These are phyloP conservation scores for Candida morakotiae DNA, from an alignment of 805 yeast genomes.

Conservation along the genomic window DNA sequence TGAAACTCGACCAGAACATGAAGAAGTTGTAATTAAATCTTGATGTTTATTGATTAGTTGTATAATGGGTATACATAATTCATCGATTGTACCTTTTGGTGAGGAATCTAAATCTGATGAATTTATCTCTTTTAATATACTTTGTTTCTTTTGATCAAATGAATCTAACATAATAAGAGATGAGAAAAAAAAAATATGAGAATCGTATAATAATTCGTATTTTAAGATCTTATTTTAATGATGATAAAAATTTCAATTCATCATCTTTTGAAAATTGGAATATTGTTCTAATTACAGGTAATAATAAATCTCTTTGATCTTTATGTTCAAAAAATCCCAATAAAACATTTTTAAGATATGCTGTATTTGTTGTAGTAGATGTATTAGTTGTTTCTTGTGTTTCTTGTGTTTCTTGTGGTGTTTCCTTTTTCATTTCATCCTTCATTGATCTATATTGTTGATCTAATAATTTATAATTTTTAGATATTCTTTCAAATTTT, in stretches of 20 bases:
- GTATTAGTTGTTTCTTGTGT: not conserved
- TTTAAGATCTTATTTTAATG: slow-evolving; percentile 35
- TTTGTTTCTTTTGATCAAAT: slow-evolving; percentile 62
- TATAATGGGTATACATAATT: slow-evolving; percentile 67
- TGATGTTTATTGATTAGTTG: slow-evolving; percentile 56
- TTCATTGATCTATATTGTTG: slow-evolving; percentile 48
- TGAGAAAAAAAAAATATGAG: not conserved
- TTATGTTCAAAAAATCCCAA: slow-evolving; percentile 86
- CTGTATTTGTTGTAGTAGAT: slow-evolving; percentile 29
- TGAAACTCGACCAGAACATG: slow-evolving; percentile 84
- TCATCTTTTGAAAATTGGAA: slow-evolving; percentile 68
- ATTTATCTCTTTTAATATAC: slow-evolving; percentile 51
- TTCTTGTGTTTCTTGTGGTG: not conserved
- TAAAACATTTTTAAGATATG: slow-evolving; percentile 85
- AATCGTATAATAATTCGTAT: no score
- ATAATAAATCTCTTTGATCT: slow-evolving; percentile 81
- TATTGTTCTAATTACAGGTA: slow-evolving; percentile 81
- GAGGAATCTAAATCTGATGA: slow-evolving; percentile 57
- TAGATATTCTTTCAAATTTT: slow-evolving; percentile 65
- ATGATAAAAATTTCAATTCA: slow-evolving; percentile 63
- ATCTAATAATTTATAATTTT: slow-evolving; percentile 62
- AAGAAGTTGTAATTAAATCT: slow-evolving; percentile 80
- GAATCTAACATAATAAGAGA: slow-evolving; percentile 38
- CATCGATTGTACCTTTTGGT: slow-evolving; percentile 87
- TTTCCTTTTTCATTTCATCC: slow-evolving; percentile 4